Evolutionary conservation across 2,329 filamentous ascomycete species (phyloP).

Genomic region (Apiospora marii): DNA sequence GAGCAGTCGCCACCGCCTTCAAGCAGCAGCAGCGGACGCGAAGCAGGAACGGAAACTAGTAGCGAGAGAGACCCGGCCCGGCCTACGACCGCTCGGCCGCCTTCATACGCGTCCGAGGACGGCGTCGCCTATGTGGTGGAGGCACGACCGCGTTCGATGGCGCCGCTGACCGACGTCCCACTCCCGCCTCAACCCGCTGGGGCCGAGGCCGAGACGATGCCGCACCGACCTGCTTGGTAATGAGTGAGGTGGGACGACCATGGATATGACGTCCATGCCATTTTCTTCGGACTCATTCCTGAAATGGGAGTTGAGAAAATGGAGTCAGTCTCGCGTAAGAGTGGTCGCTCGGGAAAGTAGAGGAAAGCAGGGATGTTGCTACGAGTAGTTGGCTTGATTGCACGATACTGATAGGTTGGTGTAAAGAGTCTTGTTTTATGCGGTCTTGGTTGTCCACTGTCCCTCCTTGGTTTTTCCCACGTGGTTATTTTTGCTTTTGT

Average conservation of each 20-base stretch:
- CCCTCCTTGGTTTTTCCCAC: not conserved
- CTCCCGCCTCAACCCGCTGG: constrained; percentile 57
- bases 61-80: constrained; percentile 5
- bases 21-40: constrained; percentile 15
- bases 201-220: constrained; percentile 45
- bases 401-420: not conserved
- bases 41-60: constrained; percentile 15
- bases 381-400: not conserved
- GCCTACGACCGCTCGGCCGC: constrained; percentile 61
- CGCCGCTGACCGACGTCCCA: constrained; percentile 51
- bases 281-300: constrained; percentile 6
- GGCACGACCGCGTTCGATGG: constrained; percentile 66
- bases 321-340: not conserved
- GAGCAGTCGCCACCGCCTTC: constrained; percentile 42
- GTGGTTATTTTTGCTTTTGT: not conserved
- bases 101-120: constrained; percentile 79
- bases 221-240: constrained; percentile 3
- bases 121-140: constrained; percentile 77
- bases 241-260: not conserved
- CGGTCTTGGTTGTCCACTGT: not conserved
- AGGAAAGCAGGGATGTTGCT: not conserved
- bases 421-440: not conserved
- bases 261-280: not conserved
- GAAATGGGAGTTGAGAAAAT: not conserved
- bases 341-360: not conserved